A percentile compares a stretch with the other conserved stretches of the same genome.
Conservation (phyloP, 495 filamentous ascomycete species). For the Xylaria curta region DNA sequence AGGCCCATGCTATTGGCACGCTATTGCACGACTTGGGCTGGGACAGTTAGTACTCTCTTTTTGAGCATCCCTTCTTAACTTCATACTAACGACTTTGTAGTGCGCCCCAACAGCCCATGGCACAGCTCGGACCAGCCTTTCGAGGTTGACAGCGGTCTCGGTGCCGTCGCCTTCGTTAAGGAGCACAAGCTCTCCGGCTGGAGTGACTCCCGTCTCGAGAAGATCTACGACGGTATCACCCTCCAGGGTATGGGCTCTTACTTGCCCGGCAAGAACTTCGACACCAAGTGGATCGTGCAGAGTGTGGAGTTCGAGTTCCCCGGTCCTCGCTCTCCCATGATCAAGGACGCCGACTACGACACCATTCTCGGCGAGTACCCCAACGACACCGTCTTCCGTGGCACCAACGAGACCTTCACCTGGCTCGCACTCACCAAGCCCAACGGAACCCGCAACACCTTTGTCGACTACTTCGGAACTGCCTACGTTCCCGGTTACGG, state of each 20-base stretch:
- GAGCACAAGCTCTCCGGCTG: conserved; percentile 6
- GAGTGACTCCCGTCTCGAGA: conserved; percentile 27
- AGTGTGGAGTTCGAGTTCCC: conserved; percentile 29
- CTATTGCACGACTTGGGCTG: conserved; percentile 44
- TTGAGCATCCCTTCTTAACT: conserved; percentile 29
- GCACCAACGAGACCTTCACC: conserved; percentile 26
- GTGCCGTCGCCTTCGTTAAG: conserved; percentile 74
- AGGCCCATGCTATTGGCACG: conserved; percentile 40
- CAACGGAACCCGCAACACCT: conserved; percentile 20
- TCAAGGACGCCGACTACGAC: conserved; percentile 28
- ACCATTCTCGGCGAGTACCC: conserved; percentile 31
- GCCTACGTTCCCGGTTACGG: conserved; percentile 17
- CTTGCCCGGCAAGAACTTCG: conserved; percentile 32
- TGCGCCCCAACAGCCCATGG: conserved; percentile 31
- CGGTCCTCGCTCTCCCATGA: conserved; percentile 15
- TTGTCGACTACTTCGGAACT: conserved; percentile 10
- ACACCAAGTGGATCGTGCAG: conserved; percentile 30
- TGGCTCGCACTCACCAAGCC: conserved; percentile 30
- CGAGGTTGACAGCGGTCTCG: conserved; percentile 75
- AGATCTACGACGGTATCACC: conserved; percentile 33
- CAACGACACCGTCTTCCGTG: conserved; percentile 19
- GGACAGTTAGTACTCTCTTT: conserved; percentile 23
- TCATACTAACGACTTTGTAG: conserved; percentile 40
- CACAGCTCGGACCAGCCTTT: conserved; percentile 41
- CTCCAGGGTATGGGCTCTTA: conserved; percentile 31